Percentiles rank a stretch among this genome's conserved stretches.
phyloP scores from a whole-genome alignment of 2,329 filamentous ascomycete genomes.

The Metarhizium sp. region DNA sequence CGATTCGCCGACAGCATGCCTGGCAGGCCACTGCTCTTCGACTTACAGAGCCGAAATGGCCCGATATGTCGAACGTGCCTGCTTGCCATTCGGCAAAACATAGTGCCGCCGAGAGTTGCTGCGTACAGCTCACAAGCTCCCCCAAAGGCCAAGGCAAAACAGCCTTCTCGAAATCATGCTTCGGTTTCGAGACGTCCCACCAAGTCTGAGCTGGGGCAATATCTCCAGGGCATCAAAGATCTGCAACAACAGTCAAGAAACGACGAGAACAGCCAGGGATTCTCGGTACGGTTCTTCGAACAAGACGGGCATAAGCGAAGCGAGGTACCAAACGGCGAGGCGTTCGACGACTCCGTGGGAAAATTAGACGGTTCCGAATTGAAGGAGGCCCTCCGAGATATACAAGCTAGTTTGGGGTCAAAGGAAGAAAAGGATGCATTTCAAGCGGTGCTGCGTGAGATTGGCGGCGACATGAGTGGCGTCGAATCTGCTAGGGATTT shows the following conservation, averaged over 20 bases:
- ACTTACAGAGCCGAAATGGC: conserved; percentile 24
- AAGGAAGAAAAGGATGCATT: conserved; percentile 25
- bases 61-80: conserved; percentile 30
- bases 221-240: conserved; percentile 18
- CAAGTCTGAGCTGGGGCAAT: conserved; percentile 16
- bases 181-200: conserved; percentile 15
- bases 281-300: conserved; percentile 38
- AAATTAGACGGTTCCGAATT: conserved; percentile 25
- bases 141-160: conserved; percentile 10
- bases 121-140: conserved; percentile 23
- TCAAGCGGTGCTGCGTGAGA: conserved; percentile 23
- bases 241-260: conserved; percentile 13
- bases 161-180: conserved; percentile 8
- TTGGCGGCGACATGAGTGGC: conserved; percentile 21
- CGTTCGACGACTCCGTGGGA: conserved; percentile 29
- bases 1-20: conserved; percentile 20
- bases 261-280: conserved; percentile 11
- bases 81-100: conserved; percentile 18
- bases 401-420: conserved; percentile 28
- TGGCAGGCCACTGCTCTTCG: conserved; percentile 24
- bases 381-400: conserved; percentile 24
- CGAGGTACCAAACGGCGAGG: conserved; percentile 28
- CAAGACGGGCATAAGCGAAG: conserved; percentile 28
- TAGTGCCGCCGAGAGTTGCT: conserved; percentile 18
- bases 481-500: conserved; percentile 23